Percentiles rank a stretch among this genome's conserved stretches.
phyloP scores from a whole-genome alignment of 805 yeast genomes.

The Saccharomycopsis olivae region DNA sequence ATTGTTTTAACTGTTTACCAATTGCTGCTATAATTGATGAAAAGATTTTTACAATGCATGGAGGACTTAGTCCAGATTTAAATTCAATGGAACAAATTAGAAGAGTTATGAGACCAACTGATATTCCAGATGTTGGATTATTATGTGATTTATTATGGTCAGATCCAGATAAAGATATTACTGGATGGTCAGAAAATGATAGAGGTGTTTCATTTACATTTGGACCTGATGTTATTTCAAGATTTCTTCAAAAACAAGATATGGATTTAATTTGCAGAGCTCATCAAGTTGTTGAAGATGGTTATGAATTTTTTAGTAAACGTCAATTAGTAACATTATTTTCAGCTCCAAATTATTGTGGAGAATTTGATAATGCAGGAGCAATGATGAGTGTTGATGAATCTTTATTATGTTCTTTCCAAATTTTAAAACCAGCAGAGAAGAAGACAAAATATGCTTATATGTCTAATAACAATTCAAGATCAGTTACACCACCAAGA shows the following conservation, averaged over 20 bases:
- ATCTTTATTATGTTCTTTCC: constrained; percentile 89
- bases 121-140: constrained; percentile 95
- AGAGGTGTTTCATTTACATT: constrained; percentile 99
- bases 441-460: constrained; percentile 68
- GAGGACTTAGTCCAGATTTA: constrained; percentile 94
- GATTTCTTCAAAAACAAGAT: constrained; percentile 94
- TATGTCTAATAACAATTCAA: constrained; percentile 29
- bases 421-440: constrained; percentile 95
- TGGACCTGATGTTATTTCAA: constrained; percentile 97
- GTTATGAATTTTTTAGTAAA: constrained; percentile 93
- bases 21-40: constrained; percentile 98
- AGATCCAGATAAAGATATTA: constrained; percentile 96
- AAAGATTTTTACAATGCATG: constrained; percentile 98
- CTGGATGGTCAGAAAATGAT: constrained; percentile 98
- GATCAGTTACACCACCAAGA: constrained; percentile 51
- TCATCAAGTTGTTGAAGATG: constrained; percentile 98
- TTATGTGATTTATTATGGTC: constrained; percentile 96
- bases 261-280: constrained; percentile 98
- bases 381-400: constrained; percentile 99
- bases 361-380: constrained; percentile 98
- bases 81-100: constrained; percentile 98
- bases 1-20: constrained; percentile 96
- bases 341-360: constrained; percentile 97
- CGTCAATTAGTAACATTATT: constrained; percentile 93
- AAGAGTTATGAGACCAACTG: constrained; percentile 98